Conservation (phyloP, 2,329 filamentous ascomycete species). For the Triangularia setosa region DNA sequence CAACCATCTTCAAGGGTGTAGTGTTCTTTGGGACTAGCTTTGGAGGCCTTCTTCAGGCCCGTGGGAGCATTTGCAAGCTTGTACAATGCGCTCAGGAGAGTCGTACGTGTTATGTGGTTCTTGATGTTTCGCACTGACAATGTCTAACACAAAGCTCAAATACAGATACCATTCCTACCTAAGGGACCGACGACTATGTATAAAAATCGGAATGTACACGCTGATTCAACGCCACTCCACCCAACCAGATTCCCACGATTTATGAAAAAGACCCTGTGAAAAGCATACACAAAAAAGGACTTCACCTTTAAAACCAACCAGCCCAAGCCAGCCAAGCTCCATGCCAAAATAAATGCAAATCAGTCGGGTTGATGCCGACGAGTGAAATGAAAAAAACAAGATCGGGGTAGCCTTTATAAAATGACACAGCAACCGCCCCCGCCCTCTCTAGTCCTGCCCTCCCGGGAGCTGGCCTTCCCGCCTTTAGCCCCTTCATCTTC, state of each 20-base stretch:
- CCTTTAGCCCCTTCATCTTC: constrained; percentile 68
- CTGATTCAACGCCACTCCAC: background rate
- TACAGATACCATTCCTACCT: background rate
- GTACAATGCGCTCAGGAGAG: no score
- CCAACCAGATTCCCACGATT: background rate
- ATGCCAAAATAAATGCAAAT: background rate
- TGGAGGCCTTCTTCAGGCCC: no score
- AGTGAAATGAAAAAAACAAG: background rate
- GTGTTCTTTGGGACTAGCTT: no score
- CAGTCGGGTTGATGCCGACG: background rate
- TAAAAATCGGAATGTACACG: background rate
- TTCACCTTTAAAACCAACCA: background rate
- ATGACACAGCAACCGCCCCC: constrained; percentile 49
- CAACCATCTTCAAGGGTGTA: no score
- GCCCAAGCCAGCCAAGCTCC: background rate
- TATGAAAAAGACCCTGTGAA: background rate
- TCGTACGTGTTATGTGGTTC: no score
- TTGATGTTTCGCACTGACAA: background rate
- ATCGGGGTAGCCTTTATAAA: constrained; percentile 14
- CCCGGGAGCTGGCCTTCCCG: constrained; percentile 49
- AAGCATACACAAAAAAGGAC: background rate
- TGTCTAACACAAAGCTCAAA: background rate
- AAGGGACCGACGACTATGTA: background rate
- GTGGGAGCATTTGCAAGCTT: no score
- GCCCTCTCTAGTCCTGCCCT: constrained; percentile 39